phyloP scores from a whole-genome alignment of 1,139 yeast genomes.

The Yamadazyma sp. region DNA sequence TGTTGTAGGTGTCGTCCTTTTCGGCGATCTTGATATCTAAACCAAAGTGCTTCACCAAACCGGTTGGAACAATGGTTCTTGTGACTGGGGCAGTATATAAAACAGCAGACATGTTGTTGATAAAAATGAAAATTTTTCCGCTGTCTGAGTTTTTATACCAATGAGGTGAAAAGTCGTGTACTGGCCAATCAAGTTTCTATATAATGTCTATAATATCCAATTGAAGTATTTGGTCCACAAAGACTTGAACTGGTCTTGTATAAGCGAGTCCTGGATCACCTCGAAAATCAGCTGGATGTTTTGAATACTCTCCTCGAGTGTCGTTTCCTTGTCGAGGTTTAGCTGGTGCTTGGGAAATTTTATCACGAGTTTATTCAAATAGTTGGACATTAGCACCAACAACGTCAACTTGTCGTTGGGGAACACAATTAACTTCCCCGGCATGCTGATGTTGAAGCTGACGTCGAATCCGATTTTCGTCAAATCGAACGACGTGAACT shows the following conservation, averaged over 20 bases:
- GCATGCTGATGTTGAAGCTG: conserved; percentile 3
- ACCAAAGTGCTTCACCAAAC: conserved; percentile 67
- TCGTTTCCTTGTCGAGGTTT: conserved; percentile 43
- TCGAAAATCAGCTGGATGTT: conserved; percentile 17
- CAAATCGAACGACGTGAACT: conserved; percentile 13
- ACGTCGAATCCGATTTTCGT: neutral
- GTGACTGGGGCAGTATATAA: conserved; percentile 53
- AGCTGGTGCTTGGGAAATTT: conserved; percentile 33
- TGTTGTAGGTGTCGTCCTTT: conserved; percentile 45
- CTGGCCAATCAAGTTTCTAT: neutral
- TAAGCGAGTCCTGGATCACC: conserved; percentile 23
- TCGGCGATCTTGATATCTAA: conserved; percentile 65
- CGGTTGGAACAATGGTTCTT: conserved; percentile 38
- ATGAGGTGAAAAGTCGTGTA: conserved; percentile 1
- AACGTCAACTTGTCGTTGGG: conserved; percentile 23
- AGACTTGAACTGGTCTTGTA: conserved; percentile 21
- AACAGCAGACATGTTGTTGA: conserved; percentile 67
- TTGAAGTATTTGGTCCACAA: conserved; percentile 14
- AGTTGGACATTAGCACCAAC: conserved; percentile 13
- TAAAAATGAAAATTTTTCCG: conserved; percentile 3
- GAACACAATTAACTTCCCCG: conserved; percentile 13
- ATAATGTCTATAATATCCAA: conserved; percentile 16
- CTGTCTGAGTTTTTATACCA: neutral
- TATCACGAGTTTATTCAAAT: conserved; percentile 23
- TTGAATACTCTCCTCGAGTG: conserved; percentile 3